These are phyloP conservation scores for Colletotrichum zoysiae DNA, from an alignment of 2,329 filamentous ascomycete genomes.

Conservation along the genomic window DNA sequence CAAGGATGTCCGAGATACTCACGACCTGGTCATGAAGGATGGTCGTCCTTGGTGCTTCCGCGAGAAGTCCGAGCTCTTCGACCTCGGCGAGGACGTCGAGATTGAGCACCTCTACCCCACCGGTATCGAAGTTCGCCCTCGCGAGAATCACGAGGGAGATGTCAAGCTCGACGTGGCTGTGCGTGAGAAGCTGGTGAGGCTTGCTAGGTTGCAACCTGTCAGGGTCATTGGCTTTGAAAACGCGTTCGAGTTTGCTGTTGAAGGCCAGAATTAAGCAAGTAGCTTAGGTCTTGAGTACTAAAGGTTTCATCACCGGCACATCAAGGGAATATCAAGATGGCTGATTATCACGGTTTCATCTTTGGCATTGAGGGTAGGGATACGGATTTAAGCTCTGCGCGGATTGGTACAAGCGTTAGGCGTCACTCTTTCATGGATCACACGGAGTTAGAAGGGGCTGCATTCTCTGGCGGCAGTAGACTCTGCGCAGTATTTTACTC, in stretches of 20 bases:
- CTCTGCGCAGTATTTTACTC: neutral
- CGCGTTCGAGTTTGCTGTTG: slow-evolving; percentile 7
- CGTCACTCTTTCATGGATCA: neutral
- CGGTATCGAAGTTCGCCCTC: slow-evolving; percentile 37
- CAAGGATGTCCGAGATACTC: slow-evolving; percentile 45
- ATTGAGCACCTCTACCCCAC: slow-evolving; percentile 43
- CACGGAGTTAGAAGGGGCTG: slow-evolving; percentile 2
- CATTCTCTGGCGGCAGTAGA: neutral
- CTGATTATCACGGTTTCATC: neutral
- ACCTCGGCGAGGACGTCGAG: slow-evolving; percentile 40
- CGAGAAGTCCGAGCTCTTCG: slow-evolving; percentile 50
- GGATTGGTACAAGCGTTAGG: neutral
- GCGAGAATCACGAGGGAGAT: neutral
- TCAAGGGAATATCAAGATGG: neutral
- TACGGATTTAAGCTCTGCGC: no score
- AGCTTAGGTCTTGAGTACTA: neutral
- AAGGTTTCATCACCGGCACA: neutral
- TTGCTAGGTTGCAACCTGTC: slow-evolving; percentile 29
- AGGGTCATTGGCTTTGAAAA: slow-evolving; percentile 26
- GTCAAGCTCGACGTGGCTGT: slow-evolving; percentile 12
- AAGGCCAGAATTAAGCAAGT: neutral
- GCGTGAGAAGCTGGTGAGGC: slow-evolving; percentile 30
- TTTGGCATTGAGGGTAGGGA: neutral
- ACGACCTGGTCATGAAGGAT: slow-evolving; percentile 50
- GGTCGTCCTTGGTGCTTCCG: slow-evolving; percentile 53